Evolutionary conservation across 306 rosid genomes (phyloP).

Genomic region (Canavalia ensiformis): DNA sequence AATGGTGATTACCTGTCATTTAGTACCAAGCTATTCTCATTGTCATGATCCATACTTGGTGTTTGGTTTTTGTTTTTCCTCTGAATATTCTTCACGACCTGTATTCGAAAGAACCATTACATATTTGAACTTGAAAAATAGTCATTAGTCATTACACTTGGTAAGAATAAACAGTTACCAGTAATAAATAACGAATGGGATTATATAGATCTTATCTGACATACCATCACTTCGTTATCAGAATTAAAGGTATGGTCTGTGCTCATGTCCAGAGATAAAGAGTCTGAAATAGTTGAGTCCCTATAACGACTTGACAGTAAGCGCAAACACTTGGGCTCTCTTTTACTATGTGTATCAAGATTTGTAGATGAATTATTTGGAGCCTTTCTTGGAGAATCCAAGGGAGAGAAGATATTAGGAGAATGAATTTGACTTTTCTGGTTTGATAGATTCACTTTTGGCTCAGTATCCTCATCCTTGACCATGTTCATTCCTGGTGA

Average conservation of each 20-base stretch:
- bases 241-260: slow-evolving; percentile 66
- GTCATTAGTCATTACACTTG: slow-evolving; percentile 22
- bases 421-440: slow-evolving; percentile 59
- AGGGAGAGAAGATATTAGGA: slow-evolving; percentile 71
- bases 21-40: slow-evolving; percentile 51
- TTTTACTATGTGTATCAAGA: slow-evolving; percentile 45
- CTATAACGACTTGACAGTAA: slow-evolving; percentile 58
- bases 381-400: slow-evolving; percentile 64
- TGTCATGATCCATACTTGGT: slow-evolving; percentile 54
- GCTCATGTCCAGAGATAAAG: slow-evolving; percentile 64
- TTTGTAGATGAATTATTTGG: slow-evolving; percentile 53
- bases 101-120: slow-evolving; percentile 47
- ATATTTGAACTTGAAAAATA: slow-evolving; percentile 43
- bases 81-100: slow-evolving; percentile 57
- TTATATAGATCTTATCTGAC: slow-evolving; percentile 32
- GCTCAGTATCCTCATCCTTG: slow-evolving; percentile 53
- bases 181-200: slow-evolving; percentile 15
- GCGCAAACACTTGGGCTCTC: slow-evolving; percentile 63
- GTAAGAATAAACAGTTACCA: slow-evolving; percentile 4
- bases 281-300: slow-evolving; percentile 59
- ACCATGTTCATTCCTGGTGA: slow-evolving; percentile 50
- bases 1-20: slow-evolving; percentile 66
- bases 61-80: slow-evolving; percentile 52
- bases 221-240: slow-evolving; percentile 69
- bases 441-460: slow-evolving; percentile 50